Evolutionary conservation across 106 monocot species (phyloP).

Genomic region (Platanthera zijinensis): DNA sequence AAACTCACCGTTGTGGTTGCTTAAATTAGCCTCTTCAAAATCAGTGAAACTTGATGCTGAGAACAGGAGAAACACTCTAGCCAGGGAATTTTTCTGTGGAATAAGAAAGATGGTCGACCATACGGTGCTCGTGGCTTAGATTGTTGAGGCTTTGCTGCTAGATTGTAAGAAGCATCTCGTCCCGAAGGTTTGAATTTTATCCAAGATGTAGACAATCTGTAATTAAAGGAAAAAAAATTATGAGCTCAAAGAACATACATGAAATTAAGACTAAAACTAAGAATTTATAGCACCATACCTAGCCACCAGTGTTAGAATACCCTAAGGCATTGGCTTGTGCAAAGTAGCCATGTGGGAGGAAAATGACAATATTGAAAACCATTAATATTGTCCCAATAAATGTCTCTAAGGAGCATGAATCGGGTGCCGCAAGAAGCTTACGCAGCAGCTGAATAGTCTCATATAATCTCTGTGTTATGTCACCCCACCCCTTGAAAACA

Average conservation of each 20-base stretch:
- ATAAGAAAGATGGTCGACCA: no score
- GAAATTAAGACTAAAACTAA: background rate
- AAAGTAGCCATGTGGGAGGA: constrained; percentile 70
- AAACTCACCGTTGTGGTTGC: no score
- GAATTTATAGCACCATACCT: constrained; percentile 21
- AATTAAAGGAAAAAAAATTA: background rate
- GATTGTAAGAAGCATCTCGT: constrained; percentile 74
- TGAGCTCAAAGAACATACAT: background rate
- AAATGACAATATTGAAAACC: constrained; percentile 70
- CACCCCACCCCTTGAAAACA: constrained; percentile 42
- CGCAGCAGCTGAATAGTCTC: constrained; percentile 36
- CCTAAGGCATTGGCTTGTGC: constrained; percentile 68
- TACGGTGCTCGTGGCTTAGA: no score
- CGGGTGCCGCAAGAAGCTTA: constrained; percentile 63
- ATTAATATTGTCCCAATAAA: constrained; percentile 47
- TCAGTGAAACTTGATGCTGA: no score
- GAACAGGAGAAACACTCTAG: no score
- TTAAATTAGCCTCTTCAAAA: no score
- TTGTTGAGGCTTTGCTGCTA: constrained; percentile 83
- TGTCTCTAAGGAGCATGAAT: constrained; percentile 45
- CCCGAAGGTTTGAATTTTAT: constrained; percentile 77
- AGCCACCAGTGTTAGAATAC: constrained; percentile 74
- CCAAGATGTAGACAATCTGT: constrained; percentile 79
- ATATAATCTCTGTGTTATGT: constrained; percentile 21
- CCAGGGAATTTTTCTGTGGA: no score